Evolutionary conservation across 2,329 filamentous ascomycete genomes (phyloP), one percentile per base, ranked within the genome.

Genomic region (Rugonectria rugulosa): DNA sequence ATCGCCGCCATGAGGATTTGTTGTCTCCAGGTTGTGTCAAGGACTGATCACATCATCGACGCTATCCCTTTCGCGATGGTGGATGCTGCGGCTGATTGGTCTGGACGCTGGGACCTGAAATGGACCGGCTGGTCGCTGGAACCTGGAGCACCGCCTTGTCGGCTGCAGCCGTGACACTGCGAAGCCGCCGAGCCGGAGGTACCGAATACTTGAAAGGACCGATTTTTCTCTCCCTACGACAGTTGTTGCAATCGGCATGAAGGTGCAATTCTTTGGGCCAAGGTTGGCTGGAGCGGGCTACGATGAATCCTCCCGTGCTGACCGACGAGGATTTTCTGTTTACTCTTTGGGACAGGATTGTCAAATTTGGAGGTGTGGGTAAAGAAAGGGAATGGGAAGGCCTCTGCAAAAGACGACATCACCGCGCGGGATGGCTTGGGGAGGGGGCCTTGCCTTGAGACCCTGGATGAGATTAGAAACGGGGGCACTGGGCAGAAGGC

Each of bases 41-140:
- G 69, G 70, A 73, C 65, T 70, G 74, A 80, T 79, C 78, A 80
- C 78, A 78, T 79, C 78, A 80, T 80, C 77, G 72, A 74, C 77
- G 77, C 78, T 79, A 80, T 74, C 59, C 71, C 77, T 77, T 77
- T 79, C 76, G 76, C 75, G 75, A 78, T 74, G 70, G 64, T 67
- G 59, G 53, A 45, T 56, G 55, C 61, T 57, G 54, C 52, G 53
- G 45, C 57, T 75, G 70, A 77, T 77, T 79, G 75, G 74, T 43
- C 55, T 50, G 38, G 41, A 37, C 45, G 45, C 29, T 49, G 47
- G 54, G 57, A 57, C 58, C 62, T 58, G 62, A 59, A 61, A 41
- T 63, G 61, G 58, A 31, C 23, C 57, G 60, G 54, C 58, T 58
- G 60, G 65, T 64, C 56, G 54, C 60, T 46, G 56, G 57, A 58